These are phyloP conservation scores for Pseudopediastrum boryanum DNA, from an alignment of 139 green algal species.

Conservation along the genomic window DNA sequence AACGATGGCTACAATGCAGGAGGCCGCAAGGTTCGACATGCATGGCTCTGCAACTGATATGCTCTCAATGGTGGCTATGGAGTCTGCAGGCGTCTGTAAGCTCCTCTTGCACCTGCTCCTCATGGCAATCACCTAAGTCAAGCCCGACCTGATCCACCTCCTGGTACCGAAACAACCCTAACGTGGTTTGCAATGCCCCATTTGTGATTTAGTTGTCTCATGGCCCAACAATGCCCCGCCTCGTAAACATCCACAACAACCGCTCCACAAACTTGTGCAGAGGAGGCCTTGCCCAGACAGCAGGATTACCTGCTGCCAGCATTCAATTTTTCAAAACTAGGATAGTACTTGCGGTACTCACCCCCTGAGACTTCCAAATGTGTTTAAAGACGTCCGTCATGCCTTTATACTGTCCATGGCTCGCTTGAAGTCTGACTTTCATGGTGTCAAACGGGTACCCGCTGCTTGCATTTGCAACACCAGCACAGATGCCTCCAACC, in stretches of 20 bases:
- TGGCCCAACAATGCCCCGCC: not conserved
- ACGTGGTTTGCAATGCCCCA: not conserved
- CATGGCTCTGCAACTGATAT: too few species aligned
- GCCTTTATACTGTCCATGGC: slow-evolving; percentile 43
- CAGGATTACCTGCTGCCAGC: not conserved
- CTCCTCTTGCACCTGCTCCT: too few species aligned
- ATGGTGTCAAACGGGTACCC: slow-evolving; percentile 72
- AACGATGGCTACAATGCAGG: too few species aligned
- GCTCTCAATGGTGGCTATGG: too few species aligned
- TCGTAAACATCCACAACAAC: not conserved
- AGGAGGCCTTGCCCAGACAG: not conserved
- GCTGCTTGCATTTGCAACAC: slow-evolving; percentile 22
- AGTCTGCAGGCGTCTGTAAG: too few species aligned
- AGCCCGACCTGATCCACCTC: too few species aligned
- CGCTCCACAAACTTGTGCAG: not conserved
- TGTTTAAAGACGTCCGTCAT: slow-evolving; percentile 29
- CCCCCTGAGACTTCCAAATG: slow-evolving; percentile 69
- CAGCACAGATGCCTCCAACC: slow-evolving; percentile 23
- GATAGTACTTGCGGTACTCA: slow-evolving; percentile 17
- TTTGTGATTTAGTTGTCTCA: not conserved
- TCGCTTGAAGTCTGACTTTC: slow-evolving; percentile 77
- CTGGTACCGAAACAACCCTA: not conserved
- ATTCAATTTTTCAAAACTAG: not conserved
- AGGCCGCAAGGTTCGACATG: too few species aligned
- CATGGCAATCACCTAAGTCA: too few species aligned